Evolutionary conservation across 306 rosid genomes (phyloP).

Genomic region (Pyrus bretschneideri): DNA sequence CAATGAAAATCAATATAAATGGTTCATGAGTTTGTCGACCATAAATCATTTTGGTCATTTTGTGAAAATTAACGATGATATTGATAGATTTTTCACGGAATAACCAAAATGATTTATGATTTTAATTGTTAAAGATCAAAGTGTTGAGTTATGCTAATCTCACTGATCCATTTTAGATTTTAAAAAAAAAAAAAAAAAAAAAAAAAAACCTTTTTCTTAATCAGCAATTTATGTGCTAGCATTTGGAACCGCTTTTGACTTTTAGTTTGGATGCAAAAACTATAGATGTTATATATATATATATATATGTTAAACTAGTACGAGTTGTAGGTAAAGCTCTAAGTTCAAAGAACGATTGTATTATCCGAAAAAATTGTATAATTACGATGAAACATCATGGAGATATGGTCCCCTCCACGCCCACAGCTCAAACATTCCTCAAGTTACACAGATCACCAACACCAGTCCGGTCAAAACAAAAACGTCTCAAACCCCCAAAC

Average conservation of each 20-base stretch:
- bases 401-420: constrained; percentile 61
- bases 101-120: too few species aligned
- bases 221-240: not conserved
- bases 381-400: constrained; percentile 31
- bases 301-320: not conserved
- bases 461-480: constrained; percentile 19
- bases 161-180: too few species aligned
- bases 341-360: constrained; percentile 18
- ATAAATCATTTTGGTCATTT: too few species aligned
- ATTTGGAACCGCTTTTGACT: not conserved
- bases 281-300: not conserved
- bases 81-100: too few species aligned
- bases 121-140: too few species aligned
- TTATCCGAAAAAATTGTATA: not conserved
- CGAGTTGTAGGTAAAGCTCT: constrained; percentile 9
- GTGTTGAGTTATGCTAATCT: too few species aligned
- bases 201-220: not conserved
- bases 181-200: too few species aligned
- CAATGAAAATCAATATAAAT: too few species aligned
- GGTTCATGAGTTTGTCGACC: too few species aligned
- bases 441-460: constrained; percentile 22
- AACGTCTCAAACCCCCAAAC: constrained; percentile 22
- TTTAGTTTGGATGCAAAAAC: not conserved
- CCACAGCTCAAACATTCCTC: constrained; percentile 34
- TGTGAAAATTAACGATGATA: too few species aligned